Conservation (phyloP, 2,329 filamentous ascomycete genomes). For the Diaporthe humulicola region DNA sequence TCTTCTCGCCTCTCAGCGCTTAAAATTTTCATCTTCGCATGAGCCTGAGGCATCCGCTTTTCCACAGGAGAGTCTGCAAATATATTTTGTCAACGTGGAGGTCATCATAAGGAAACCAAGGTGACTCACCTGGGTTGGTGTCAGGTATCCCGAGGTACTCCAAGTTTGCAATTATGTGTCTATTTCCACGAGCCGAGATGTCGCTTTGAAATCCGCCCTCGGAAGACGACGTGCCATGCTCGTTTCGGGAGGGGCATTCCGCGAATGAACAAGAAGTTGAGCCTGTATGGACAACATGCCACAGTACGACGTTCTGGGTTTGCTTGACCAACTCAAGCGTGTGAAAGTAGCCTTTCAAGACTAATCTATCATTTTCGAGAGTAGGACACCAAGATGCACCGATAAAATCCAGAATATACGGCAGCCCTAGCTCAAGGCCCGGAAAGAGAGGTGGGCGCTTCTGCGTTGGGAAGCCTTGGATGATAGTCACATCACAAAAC, state of each 20-base stretch:
- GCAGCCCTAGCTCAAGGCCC: background rate
- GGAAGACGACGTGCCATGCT: accelerated
- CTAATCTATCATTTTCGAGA: background rate
- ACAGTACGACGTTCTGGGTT: background rate
- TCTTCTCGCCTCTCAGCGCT: background rate
- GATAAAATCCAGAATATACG: background rate
- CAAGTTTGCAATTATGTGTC: background rate
- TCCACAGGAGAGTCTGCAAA: background rate
- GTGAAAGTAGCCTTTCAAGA: background rate
- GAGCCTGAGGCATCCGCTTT: background rate
- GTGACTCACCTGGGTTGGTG: background rate
- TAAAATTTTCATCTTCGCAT: background rate
- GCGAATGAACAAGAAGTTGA: background rate
- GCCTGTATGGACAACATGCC: background rate
- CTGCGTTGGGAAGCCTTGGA: background rate
- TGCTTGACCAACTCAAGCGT: background rate
- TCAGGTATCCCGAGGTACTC: background rate
- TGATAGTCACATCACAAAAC: background rate
- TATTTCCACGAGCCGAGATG: background rate
- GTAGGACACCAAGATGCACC: background rate
- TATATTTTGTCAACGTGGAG: background rate
- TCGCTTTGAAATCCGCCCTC: background rate
- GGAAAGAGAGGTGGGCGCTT: background rate
- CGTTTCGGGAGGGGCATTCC: background rate
- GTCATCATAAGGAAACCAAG: background rate